Base-by-base conservation (phyloP, 768 basidiomycete genomes). In the Leccinum incarnatum region DNA sequence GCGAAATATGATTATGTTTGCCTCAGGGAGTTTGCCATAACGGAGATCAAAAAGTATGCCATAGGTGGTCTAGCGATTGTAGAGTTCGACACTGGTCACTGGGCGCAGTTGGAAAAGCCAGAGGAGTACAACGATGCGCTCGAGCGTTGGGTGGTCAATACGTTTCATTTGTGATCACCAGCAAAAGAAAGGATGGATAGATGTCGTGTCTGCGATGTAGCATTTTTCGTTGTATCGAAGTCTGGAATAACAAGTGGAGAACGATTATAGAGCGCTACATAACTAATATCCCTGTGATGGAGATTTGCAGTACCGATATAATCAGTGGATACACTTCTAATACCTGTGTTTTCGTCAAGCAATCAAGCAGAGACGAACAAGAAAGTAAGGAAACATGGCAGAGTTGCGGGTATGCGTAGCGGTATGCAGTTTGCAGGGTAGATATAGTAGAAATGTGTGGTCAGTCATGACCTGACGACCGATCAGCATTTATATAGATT, bases 401-500 rank as follows among this genome's bases (percentile, higher is more conserved):
- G 50, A 36, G 57, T 52, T 11, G 17, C 14, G 27, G 60, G 58
- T 60, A 57, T 56, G 51, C 37, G 32, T 3, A 17, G 21, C 59
- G 61, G 62, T 62, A 60, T 64, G 60, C 37, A 58, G 53, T 60
- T 54, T 46, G 42, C 40, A 54, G 32, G 9, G 45, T 49, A 54
- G 36, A 68, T 54, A 59, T 19, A 58, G 34, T 19, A 58, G 34
- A 36, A 40, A 51, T 9, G 34, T 29, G 36, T 29, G 40, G 56
- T 62, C 51, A 14, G 84, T 89, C 76, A 89, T 72, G 86, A 87
- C 87, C 87, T 89, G 84, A 82, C 81, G 81, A 78, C 77, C 75
- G 81, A 78, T 89, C 82, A 89, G 87, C 76, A 76, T 77, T 75
- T 72, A 30, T 56, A 48, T 42, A 51, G 36, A 57, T 42, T 15